Base-by-base conservation (phyloP, 1,284 basidiomycete species). In the Pseudozyma sp. region DNA sequence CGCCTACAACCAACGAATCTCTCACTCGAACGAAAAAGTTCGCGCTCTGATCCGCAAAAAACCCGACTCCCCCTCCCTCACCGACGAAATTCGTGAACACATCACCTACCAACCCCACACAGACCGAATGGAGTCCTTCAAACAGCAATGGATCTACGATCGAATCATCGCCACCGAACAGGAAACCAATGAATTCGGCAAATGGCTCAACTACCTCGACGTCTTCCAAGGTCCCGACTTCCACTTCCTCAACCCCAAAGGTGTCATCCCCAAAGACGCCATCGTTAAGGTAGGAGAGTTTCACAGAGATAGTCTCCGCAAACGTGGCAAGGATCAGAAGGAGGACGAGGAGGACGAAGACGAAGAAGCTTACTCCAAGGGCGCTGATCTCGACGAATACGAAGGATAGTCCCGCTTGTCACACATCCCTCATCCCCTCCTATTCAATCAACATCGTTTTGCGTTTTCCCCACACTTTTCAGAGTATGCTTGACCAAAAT, bases 1-100 rank as follows among this genome's bases (percentile, higher is more conserved):
- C 53, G 89, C 89, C 8, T 96, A 96, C 86, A 86, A 86, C 11
- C 86, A 88, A 51, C 94, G 93, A 84, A 86, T 88, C 29, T 75
- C 77, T 19, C 75, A 81, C 49, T 77, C 72, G 42, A 84, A 82
- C 39, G 63, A 73, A 3, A 75, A 64, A 46, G 48, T 69, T 33
- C 17, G 49, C 7, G 73, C 69, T 61, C 88, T 89, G 49, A 82
- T 89, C 17, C 19, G 54, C 35, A 75, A 75, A 16, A 54, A 61
- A 16, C 14, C 44, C 4, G 16, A 13, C n/a, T 5, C 43, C 4
- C 54, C 49, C 4, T 33, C 62, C 11, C 54, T 64, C 4, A 40
- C 65, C 11, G 71, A 77, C 35, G 68, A 68, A 29, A 57, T 75
- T 14, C 55, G 81, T 2, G 78, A 79, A 14, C 24, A 33, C 0